Conservation (phyloP, 768 basidiomycete genomes). For the Tylopilus rubrobrunneus region DNA sequence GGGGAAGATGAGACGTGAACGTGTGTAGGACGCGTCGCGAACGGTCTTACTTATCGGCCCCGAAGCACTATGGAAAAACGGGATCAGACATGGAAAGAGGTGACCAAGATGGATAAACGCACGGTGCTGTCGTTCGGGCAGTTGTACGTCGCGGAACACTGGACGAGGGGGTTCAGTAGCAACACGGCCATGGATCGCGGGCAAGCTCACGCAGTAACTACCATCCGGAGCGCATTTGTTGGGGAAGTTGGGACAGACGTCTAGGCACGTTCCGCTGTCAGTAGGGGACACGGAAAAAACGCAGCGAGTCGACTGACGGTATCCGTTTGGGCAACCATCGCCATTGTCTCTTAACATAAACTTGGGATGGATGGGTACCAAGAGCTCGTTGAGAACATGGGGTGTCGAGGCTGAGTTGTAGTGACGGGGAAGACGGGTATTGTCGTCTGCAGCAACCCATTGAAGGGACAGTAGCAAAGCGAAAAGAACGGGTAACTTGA, state of each 20-base stretch:
- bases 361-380: slow-evolving; percentile 6
- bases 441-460: slow-evolving; percentile 3
- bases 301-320: slow-evolving; percentile 2
- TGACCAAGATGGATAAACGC: background rate
- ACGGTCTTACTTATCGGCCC: background rate
- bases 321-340: slow-evolving; percentile 11
- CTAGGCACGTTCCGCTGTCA: slow-evolving; percentile 4
- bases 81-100: background rate
- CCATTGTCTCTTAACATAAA: slow-evolving; percentile 4
- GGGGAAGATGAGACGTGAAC: background rate
- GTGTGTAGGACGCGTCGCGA: background rate
- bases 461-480: slow-evolving; percentile 7
- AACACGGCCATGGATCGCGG: background rate
- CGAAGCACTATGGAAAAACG: slow-evolving; percentile 8
- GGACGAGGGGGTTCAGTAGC: background rate
- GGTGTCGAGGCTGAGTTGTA: slow-evolving; percentile 1
- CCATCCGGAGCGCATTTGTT: slow-evolving; percentile 15
- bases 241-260: slow-evolving; percentile 18
- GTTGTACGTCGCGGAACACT: slow-evolving; percentile 9
- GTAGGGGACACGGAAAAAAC: background rate
- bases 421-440: background rate
- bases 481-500: slow-evolving; percentile 2
- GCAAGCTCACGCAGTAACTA: slow-evolving; percentile 17
- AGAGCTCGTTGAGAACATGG: slow-evolving; percentile 8
- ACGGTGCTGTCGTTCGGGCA: slow-evolving; percentile 19